phyloP scores from a whole-genome alignment of 495 filamentous ascomycete genomes.

The Lasiosphaeris hirsuta region DNA sequence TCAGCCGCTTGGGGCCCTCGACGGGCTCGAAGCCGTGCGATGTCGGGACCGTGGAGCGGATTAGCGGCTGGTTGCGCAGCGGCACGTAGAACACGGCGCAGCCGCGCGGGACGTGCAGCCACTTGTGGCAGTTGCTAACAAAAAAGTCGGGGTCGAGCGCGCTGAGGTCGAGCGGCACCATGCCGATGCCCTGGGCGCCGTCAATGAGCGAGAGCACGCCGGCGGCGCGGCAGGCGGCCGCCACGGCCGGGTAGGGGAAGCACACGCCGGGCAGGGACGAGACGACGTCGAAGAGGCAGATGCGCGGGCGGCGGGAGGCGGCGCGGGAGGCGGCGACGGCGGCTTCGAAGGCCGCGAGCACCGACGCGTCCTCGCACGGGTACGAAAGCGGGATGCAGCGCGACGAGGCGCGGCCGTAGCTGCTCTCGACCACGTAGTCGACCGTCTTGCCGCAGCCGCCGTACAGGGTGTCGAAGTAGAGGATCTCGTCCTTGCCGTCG shows the following conservation, averaged over 20 bases:
- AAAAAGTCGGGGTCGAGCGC: slow-evolving; percentile 77
- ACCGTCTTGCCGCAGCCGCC: slow-evolving; percentile 69
- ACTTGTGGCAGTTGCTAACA: slow-evolving; percentile 84
- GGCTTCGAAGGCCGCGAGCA: slow-evolving; percentile 48
- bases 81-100: slow-evolving; percentile 81
- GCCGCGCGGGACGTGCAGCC: slow-evolving; percentile 80
- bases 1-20: slow-evolving; percentile 25
- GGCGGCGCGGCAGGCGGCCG: slow-evolving; percentile 57
- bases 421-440: slow-evolving; percentile 62
- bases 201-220: slow-evolving; percentile 67
- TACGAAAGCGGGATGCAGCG: slow-evolving; percentile 45
- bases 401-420: slow-evolving; percentile 28
- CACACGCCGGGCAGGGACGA: slow-evolving; percentile 70
- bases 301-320: slow-evolving; percentile 44
- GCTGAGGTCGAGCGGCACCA: slow-evolving; percentile 64
- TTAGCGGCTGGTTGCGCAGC: slow-evolving; percentile 63
- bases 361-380: slow-evolving; percentile 59
- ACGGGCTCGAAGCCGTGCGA: slow-evolving; percentile 54
- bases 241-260: slow-evolving; percentile 72
- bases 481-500: slow-evolving; percentile 56
- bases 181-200: slow-evolving; percentile 78
- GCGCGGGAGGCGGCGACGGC: slow-evolving; percentile 40
- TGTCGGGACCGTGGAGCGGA: slow-evolving; percentile 75
- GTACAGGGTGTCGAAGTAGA: slow-evolving; percentile 75
- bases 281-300: slow-evolving; percentile 80